Evolutionary conservation across 805 yeast genomes (phyloP).

Genomic region (Priceomyces medius): DNA sequence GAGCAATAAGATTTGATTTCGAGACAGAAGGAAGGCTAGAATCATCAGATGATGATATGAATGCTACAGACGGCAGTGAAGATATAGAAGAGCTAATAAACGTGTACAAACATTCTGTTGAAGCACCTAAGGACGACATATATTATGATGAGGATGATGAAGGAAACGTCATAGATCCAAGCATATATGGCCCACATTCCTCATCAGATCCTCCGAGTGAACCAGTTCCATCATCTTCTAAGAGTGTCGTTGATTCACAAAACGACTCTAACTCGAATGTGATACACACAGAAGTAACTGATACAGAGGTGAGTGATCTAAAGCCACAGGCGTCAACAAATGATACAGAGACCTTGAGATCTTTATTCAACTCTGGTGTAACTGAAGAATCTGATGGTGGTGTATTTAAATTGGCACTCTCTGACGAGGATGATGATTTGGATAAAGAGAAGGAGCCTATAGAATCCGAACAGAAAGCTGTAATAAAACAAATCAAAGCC

Average conservation of each 20-base stretch:
- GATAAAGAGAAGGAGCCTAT: constrained; percentile 32
- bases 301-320: constrained; percentile 4
- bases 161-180: constrained; percentile 28
- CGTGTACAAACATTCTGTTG: constrained; percentile 19
- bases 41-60: constrained; percentile 17
- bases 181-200: background rate
- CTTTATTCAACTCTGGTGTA: constrained; percentile 50
- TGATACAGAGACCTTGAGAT: constrained; percentile 53
- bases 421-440: constrained; percentile 48
- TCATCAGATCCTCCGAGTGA: background rate
- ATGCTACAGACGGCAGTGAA: constrained; percentile 21
- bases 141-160: constrained; percentile 41
- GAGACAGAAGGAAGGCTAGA: constrained; percentile 29
- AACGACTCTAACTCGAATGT: constrained; percentile 4
- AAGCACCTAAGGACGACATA: constrained; percentile 26
- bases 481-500: constrained; percentile 30
- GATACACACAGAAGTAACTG: constrained; percentile 3
- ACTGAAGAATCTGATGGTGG: constrained; percentile 8
- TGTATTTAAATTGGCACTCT: constrained; percentile 41
- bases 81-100: constrained; percentile 19
- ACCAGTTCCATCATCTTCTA: too few relatives aligned
- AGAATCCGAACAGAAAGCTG: constrained; percentile 18
- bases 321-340: constrained; percentile 30
- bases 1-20: constrained; percentile 31
- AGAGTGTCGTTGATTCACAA: too few relatives aligned